Conservation (phyloP, 2,329 filamentous ascomycete genomes). For the Alternaria infectoria region DNA sequence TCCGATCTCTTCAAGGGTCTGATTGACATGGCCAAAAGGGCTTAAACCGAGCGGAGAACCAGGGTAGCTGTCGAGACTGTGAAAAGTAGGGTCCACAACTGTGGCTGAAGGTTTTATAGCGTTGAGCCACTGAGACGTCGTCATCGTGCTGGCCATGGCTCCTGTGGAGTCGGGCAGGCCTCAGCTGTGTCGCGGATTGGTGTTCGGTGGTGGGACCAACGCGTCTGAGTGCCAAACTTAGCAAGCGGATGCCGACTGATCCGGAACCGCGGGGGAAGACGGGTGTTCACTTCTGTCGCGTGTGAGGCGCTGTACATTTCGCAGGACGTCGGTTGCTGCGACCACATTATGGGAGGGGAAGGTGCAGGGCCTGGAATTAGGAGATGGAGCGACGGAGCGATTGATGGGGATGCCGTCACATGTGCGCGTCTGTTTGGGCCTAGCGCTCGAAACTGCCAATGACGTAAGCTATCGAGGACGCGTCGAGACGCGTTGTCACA, state of each 20-base stretch:
- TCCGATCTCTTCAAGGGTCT: slow-evolving; percentile 27
- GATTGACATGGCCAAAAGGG: slow-evolving; percentile 21
- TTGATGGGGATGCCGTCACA: not conserved
- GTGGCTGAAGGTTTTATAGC: slow-evolving; percentile 17
- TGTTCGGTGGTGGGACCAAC: slow-evolving; percentile 19
- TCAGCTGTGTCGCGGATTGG: slow-evolving; percentile 25
- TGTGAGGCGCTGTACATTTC: not conserved
- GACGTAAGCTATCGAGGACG: not conserved
- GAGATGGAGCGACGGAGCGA: not conserved
- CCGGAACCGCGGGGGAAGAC: slow-evolving; percentile 6
- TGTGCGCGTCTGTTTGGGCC: not conserved
- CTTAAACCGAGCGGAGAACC: not conserved
- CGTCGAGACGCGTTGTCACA: not conserved
- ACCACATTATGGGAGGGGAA: not conserved
- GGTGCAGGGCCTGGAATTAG: not conserved
- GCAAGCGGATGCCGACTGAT: slow-evolving; percentile 22
- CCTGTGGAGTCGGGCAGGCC: slow-evolving; percentile 10
- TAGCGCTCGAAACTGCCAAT: not conserved
- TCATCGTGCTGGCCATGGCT: slow-evolving; percentile 11
- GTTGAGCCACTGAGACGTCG: slow-evolving; percentile 10
- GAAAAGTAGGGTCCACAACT: slow-evolving; percentile 4
- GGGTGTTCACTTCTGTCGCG: not conserved
- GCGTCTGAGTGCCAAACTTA: slow-evolving; percentile 8
- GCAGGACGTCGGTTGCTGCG: not conserved
- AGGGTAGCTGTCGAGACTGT: not conserved